Base-by-base conservation (phyloP, 2,329 filamentous ascomycete genomes). In the Rutstroemia sydowiana region DNA sequence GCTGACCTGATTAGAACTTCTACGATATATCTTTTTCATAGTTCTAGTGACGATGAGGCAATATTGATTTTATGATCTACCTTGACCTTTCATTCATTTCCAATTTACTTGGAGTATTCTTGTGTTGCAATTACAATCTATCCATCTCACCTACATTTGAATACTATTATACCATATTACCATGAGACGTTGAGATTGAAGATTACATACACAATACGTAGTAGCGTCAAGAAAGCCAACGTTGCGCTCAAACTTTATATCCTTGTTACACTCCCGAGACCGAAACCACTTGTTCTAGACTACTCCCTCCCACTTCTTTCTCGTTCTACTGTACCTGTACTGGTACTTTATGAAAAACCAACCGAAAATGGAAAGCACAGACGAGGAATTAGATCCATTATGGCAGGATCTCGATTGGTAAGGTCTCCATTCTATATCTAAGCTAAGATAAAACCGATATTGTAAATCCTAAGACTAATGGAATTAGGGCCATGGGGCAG, bases 401-500 rank as follows among this genome's bases (percentile, higher is more conserved):
- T 66, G 63, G 63, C 47, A 63, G 36, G 61, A 64, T 41, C 55
- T 65, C 30, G 63, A 65, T 56, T 65, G 63, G 63, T 65, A 54
- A 39, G 60, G 44, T 45, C 23, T 28, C 14, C 14, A 21, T 8
- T 20, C n/a, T 30, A 13, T 40, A 48, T 34, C 41, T 32, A 21
- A 51, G 36, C 53, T 45, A 40, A 9, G 51, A 10, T 20, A 16
- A 31, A 51, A 44, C 55, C 57, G 51, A 57, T 44, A 32, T 51
- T 28, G 18, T 44, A 18, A 36, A 51, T 18, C 18, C 18, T 16
- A 44, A 9, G 48, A 39, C 45, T 31, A 50, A 39, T 36, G 13
- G 45, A 34, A 28, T 6, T 63, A 84, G 81, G 76, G 79, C 80
- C 55, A 82, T 88, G 73, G 85, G 86, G 55, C 85, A 89, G 74